These are phyloP conservation scores for Hymenoscyphus infarciens DNA, from an alignment of 2,329 filamentous ascomycete species.

Conservation along the genomic window DNA sequence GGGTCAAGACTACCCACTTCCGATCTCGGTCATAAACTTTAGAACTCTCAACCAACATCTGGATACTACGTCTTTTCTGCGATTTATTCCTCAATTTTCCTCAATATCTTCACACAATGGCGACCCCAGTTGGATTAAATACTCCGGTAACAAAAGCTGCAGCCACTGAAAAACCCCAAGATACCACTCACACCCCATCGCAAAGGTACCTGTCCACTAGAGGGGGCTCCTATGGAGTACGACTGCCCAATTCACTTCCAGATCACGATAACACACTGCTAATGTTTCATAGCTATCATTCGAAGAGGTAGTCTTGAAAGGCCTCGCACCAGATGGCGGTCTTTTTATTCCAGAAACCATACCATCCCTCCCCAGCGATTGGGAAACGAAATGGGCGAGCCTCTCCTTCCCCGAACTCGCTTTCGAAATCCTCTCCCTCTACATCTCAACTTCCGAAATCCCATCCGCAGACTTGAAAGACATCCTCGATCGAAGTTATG, in stretches of 20 bases:
- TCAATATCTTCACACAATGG: too few relatives aligned
- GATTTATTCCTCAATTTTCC: background rate
- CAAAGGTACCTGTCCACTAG: constrained; percentile 61
- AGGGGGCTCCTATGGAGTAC: constrained; percentile 59
- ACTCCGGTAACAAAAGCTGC: constrained; percentile 23
- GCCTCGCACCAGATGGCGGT: constrained; percentile 80
- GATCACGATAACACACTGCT: constrained; percentile 4
- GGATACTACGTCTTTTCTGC: background rate
- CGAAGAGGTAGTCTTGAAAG: constrained; percentile 86
- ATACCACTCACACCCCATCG: constrained; percentile 43
- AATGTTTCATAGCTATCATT: constrained; percentile 67
- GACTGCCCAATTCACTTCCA: constrained; percentile 26
- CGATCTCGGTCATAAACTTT: constrained; percentile 5
- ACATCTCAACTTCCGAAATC: constrained; percentile 81
- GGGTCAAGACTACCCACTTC: background rate
- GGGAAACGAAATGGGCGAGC: constrained; percentile 70
- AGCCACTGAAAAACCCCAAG: constrained; percentile 15
- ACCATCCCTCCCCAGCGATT: constrained; percentile 59
- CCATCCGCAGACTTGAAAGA: constrained; percentile 73
- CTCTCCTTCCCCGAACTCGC: constrained; percentile 79
- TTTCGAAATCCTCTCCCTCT: constrained; percentile 79
- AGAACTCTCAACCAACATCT: background rate
- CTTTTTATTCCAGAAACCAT: constrained; percentile 86
- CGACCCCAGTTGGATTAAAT: constrained; percentile 24
- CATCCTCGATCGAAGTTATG: constrained; percentile 82